These are phyloP conservation scores for Annulohypoxylon stygium DNA, from an alignment of 495 filamentous ascomycete genomes.

Conservation along the genomic window DNA sequence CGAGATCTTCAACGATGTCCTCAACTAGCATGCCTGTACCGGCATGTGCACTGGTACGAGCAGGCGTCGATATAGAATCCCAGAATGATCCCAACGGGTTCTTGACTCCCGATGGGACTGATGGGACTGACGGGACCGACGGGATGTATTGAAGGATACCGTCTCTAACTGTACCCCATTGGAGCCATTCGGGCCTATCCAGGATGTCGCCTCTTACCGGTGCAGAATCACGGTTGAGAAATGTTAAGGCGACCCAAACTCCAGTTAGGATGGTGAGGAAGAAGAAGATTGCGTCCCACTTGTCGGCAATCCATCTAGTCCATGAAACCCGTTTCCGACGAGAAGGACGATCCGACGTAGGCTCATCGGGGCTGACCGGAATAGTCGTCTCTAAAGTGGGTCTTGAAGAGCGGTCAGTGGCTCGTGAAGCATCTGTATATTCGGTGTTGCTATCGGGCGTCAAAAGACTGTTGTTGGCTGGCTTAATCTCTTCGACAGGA, in stretches of 20 bases:
- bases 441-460: too few species aligned
- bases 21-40: neutral
- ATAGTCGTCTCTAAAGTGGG: too few species aligned
- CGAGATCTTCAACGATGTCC: constrained; percentile 38
- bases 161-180: constrained; percentile 1
- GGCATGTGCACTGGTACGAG: neutral
- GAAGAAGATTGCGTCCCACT: neutral
- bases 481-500: neutral
- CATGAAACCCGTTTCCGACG: neutral
- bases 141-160: constrained; percentile 6
- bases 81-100: neutral
- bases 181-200: neutral
- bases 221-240: neutral
- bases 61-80: neutral
- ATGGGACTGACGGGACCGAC: neutral
- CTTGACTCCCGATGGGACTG: neutral
- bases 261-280: constrained; percentile 16
- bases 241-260: constrained; percentile 18
- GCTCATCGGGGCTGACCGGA: neutral
- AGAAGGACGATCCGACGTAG: neutral
- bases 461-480: too few species aligned
- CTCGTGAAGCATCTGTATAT: neutral
- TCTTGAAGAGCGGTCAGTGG: neutral
- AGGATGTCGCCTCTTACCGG: neutral
- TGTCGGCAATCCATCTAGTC: neutral